phyloP scores from a whole-genome alignment of 2,329 filamentous ascomycete species.

The Pyrenophora tritici-repentis region DNA sequence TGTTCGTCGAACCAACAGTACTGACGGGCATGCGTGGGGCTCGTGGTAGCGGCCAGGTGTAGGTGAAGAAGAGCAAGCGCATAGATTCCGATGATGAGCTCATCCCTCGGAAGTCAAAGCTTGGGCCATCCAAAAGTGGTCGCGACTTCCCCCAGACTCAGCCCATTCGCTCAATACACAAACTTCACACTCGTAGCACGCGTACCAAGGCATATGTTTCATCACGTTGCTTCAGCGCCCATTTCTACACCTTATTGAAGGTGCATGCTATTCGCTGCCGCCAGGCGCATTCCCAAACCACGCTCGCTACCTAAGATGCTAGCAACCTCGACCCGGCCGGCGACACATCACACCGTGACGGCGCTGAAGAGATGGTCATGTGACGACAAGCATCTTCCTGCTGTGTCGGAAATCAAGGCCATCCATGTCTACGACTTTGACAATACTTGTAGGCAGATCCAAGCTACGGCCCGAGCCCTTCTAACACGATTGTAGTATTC shows the following conservation, averaged over 20 bases:
- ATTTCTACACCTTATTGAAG: not conserved
- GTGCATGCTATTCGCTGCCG: slow-evolving; percentile 34
- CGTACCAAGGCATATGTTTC: slow-evolving; percentile 3
- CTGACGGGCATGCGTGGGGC: slow-evolving; percentile 33
- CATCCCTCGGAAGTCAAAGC: slow-evolving; percentile 21
- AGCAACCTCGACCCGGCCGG: slow-evolving; percentile 37
- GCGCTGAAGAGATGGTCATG: slow-evolving; percentile 85
- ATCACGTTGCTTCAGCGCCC: not conserved
- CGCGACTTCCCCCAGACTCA: slow-evolving; percentile 16
- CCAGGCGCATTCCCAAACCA: slow-evolving; percentile 24
- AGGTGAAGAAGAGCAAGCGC: not conserved
- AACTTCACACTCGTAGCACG: slow-evolving; percentile 7
- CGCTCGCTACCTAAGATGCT: slow-evolving; percentile 40
- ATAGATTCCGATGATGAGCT: slow-evolving; percentile 15
- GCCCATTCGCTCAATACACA: slow-evolving; percentile 5
- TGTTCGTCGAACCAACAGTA: slow-evolving; percentile 14
- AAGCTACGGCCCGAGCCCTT: slow-evolving; percentile 3
- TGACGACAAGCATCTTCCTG: slow-evolving; percentile 72
- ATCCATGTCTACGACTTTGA: slow-evolving; percentile 98
- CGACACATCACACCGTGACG: slow-evolving; percentile 64
- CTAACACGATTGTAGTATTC: slow-evolving; percentile 67
- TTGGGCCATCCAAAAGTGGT: slow-evolving; percentile 22
- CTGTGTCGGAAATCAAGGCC: slow-evolving; percentile 70
- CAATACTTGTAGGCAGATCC: slow-evolving; percentile 73
- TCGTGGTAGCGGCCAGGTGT: slow-evolving; percentile 6